Evolutionary conservation across 768 basidiomycete species (phyloP), one percentile per base, ranked within the genome.

Genomic region (Amanita rimosa): DNA sequence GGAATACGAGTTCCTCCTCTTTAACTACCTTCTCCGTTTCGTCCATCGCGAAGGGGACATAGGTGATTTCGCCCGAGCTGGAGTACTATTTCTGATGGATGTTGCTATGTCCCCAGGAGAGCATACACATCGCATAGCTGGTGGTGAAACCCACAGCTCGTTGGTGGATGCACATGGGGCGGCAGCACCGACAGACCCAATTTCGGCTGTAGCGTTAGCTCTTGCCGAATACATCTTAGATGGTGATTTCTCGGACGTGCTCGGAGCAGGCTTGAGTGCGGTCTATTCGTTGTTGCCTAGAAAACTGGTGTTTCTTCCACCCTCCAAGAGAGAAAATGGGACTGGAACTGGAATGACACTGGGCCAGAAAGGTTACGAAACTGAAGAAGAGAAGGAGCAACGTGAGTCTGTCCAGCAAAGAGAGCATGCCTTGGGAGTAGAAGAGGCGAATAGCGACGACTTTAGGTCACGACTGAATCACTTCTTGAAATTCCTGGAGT

Each of bases 221-320:
- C 70, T 98, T 34, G 90, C 90, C 16, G 91, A 94, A 60, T 96
- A 91, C 60, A 88, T 97, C 45, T 75, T 96, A 14, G 90, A 95
- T 58, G 90, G 93, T n/a, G 95, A 97, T 64, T 95, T 96, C 62
- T 90, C 92, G n/a, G 93, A 97, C 54, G 95, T 98, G 9, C 77
- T 98, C 40, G 91, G 84, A 14, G 95, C 95, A 3, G 92, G 93
- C 13, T 63, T 98, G 9, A 85, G 91, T 3, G 95, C 95, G 0
- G 86, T 95, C 1, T 97, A 95, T 60, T 96, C 92, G 2, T 66
- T 92, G 2, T 70, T 98, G 9, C 95, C 95, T 0, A 79, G 81
- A 16, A 96, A 96, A 64, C 73, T 98, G 36, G 80, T 78, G 45
- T 78, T 96, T 52, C 73, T 70, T 44, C 66, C 75, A 5, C 69